Evolutionary conservation across 345 rosid species (phyloP).

Genomic region (Eucalyptus erythrocorys): DNA sequence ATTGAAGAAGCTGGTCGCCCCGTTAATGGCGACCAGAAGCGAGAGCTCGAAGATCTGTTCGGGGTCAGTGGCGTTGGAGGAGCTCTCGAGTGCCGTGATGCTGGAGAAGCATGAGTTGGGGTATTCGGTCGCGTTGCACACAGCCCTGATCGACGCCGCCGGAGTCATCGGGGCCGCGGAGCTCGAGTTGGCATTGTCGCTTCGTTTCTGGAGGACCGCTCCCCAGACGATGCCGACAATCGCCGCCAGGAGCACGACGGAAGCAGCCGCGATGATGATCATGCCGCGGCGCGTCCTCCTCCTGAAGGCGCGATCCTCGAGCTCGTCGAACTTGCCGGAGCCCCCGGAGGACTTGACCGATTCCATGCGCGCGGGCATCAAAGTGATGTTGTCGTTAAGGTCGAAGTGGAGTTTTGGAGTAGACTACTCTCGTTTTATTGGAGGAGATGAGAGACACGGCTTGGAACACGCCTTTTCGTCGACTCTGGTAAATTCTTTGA

Average conservation of each 20-base stretch:
- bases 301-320: constrained; percentile 2
- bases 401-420: neutral
- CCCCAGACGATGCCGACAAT: neutral
- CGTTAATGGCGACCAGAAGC: constrained; percentile 27
- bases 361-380: neutral
- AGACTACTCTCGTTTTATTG: neutral
- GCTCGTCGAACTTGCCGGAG: constrained; percentile 1
- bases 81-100: neutral
- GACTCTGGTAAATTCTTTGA: neutral
- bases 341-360: neutral
- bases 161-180: neutral
- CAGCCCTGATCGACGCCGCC: neutral
- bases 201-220: neutral
- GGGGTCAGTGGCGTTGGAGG: constrained; percentile 12
- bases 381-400: neutral
- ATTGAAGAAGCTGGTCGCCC: constrained; percentile 19
- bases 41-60: constrained; percentile 49
- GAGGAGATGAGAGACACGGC: neutral
- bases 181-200: neutral
- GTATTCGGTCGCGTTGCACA: constrained; percentile 12
- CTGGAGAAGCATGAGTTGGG: constrained; percentile 13
- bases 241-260: neutral
- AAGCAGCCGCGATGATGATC: neutral
- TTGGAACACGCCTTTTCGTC: neutral
- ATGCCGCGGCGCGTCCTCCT: neutral